phyloP scores from a whole-genome alignment of 2,329 filamentous ascomycete species.

The Stemphylium beticola region DNA sequence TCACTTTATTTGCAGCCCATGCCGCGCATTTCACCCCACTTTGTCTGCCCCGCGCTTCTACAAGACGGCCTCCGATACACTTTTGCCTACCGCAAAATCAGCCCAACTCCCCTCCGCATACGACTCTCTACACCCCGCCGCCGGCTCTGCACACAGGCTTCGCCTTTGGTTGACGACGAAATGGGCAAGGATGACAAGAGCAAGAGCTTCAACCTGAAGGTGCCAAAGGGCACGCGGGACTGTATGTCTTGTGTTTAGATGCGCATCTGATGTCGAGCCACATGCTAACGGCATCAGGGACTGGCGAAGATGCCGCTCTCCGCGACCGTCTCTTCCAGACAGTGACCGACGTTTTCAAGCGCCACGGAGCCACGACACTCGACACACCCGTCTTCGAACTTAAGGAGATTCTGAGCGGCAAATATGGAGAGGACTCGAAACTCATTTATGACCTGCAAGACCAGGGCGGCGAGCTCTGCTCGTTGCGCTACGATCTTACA shows the following conservation, averaged over 20 bases:
- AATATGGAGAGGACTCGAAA: slow-evolving; percentile 92
- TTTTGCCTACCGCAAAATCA: slow-evolving; percentile 23
- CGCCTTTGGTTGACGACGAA: slow-evolving; percentile 35
- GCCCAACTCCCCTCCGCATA: slow-evolving; percentile 11
- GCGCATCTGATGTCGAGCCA: not conserved
- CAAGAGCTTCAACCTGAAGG: slow-evolving; percentile 73
- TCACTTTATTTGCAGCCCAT: slow-evolving; percentile 39
- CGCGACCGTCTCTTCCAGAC: slow-evolving; percentile 46
- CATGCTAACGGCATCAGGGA: slow-evolving; percentile 33
- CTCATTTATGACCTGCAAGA: slow-evolving; percentile 90
- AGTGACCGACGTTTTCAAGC: slow-evolving; percentile 46
- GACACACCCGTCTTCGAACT: slow-evolving; percentile 80
- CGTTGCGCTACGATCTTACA: slow-evolving; percentile 84
- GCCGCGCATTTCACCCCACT: slow-evolving; percentile 40
- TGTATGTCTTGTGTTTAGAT: slow-evolving; percentile 62
- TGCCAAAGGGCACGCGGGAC: slow-evolving; percentile 89
- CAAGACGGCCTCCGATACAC: slow-evolving; percentile 30
- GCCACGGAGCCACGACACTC: slow-evolving; percentile 47
- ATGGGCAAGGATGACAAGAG: slow-evolving; percentile 56
- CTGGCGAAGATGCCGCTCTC: slow-evolving; percentile 43
- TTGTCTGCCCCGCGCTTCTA: slow-evolving; percentile 38
- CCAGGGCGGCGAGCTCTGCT: slow-evolving; percentile 85
- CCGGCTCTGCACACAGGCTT: slow-evolving; percentile 23
- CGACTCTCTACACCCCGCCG: slow-evolving; percentile 19
- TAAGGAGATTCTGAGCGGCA: slow-evolving; percentile 83